phyloP scores from a whole-genome alignment of 208 protist species.

The Acanthamoeba culbertsoni region DNA sequence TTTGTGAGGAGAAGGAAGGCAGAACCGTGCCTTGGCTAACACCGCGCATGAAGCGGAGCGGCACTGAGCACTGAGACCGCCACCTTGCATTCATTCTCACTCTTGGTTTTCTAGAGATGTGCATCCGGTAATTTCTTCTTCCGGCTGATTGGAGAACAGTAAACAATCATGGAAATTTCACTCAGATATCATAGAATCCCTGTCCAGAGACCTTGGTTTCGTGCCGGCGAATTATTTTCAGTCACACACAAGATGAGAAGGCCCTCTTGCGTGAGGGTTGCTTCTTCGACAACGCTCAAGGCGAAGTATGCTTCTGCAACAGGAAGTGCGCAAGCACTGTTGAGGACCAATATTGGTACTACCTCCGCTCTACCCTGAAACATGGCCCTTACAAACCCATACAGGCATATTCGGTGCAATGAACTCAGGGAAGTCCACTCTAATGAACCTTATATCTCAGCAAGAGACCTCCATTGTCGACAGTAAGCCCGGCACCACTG shows the following conservation, averaged over 20 bases:
- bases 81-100: too few species aligned
- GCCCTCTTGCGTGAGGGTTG: neutral
- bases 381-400: too few species aligned
- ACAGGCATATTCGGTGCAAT: constrained; percentile 67
- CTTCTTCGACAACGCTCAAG: neutral
- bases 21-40: neutral
- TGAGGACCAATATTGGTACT: constrained; percentile 69
- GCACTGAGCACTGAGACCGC: too few species aligned
- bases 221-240: too few species aligned
- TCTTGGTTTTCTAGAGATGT: too few species aligned
- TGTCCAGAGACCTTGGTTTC: too few species aligned
- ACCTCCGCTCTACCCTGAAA: too few species aligned
- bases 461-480: constrained; percentile 79
- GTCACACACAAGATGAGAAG: neutral
- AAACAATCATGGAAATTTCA: neutral
- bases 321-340: neutral
- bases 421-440: constrained; percentile 80
- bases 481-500: constrained; percentile 77
- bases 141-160: neutral
- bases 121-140: neutral
- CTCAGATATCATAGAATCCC: too few species aligned
- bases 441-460: constrained; percentile 79
- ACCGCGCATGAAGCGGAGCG: neutral
- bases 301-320: neutral
- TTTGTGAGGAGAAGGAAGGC: neutral